Evolutionary conservation across 164 flowering plant species (phyloP), one percentile per base, ranked within the genome.

Genomic region (Taxillus chinensis): DNA sequence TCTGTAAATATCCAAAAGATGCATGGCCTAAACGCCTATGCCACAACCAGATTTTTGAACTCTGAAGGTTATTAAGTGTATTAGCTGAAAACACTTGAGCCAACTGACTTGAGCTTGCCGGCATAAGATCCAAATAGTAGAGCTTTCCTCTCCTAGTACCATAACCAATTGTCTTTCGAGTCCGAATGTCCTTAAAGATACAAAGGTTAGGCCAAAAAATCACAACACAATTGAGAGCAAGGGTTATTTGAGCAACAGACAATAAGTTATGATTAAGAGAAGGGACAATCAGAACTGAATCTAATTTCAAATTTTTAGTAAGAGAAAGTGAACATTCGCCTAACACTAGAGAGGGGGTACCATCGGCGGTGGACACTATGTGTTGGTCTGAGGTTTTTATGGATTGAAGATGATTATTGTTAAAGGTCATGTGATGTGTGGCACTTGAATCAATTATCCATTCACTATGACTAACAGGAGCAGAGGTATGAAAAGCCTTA

Each of bases 61-160:
- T 15, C 15, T 17, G 27, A 51, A 6, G 4, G 2, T 51, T 51
- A n/a, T n/a, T n/a, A n/a, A n/a, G n/a, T n/a, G n/a, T n/a, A 51
- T 14, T 14, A 5, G 15, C 55, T 4, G 55, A 3, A 27, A 51
- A 15, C 3, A 2, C 27, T 14, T 51, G 55, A n/a, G 55, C 55
- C 15, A 51, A 51, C 17, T 14, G 5, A 11, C 50, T 4, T 0
- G 62, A 55, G 45, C 57, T 41, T 5, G 14, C 43, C 39, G 62
- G 40, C 57, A 16, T 17, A 11, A 65, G 16, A 51, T 50, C 67
- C 8, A 49, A 54, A 38, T 66, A 66, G 9, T 40, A 67, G 13
- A 60, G 45, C 45, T 54, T 45, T 48, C 60, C 61, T 15, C 55
- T n/a, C 2, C 45, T 54, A 66, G 50, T 53, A 66, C 64, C 69